Evolutionary conservation across 768 basidiomycete species (phyloP).

Genomic region (Saitozyma podzolica): DNA sequence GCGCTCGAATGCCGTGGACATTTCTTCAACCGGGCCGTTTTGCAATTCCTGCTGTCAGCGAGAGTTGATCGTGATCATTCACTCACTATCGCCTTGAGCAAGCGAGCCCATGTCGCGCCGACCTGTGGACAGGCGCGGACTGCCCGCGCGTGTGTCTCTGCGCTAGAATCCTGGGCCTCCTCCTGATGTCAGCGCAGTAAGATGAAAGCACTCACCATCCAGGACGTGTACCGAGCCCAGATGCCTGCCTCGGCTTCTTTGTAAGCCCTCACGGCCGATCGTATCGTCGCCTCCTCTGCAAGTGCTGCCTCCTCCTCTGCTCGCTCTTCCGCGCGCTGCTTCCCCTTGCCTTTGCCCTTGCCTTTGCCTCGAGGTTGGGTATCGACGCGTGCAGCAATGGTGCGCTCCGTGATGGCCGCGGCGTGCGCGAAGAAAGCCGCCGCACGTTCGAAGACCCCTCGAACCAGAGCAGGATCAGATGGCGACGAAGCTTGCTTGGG

Average conservation of each 20-base stretch:
- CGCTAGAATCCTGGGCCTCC: too few species aligned
- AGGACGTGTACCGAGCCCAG: slow-evolving; percentile 39
- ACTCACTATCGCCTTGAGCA: slow-evolving; percentile 31
- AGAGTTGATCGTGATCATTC: neutral
- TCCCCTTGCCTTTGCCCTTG: slow-evolving; percentile 19
- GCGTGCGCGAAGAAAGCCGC: slow-evolving; percentile 18
- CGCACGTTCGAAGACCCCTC: slow-evolving; percentile 34
- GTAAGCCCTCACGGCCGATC: slow-evolving; percentile 18
- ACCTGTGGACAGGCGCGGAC: slow-evolving; percentile 43
- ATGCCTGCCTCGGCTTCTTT: slow-evolving; percentile 39
- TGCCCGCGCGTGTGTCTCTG: slow-evolving; percentile 15
- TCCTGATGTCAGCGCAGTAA: neutral
- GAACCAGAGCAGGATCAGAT: slow-evolving; percentile 16
- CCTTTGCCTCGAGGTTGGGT: neutral
- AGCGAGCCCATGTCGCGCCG: slow-evolving; percentile 31
- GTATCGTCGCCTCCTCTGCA: slow-evolving; percentile 6
- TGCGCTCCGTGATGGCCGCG: neutral
- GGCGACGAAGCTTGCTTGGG: slow-evolving; percentile 11
- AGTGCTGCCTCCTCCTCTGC: slow-evolving; percentile 2
- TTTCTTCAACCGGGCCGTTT: slow-evolving; percentile 7
- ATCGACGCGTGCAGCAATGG: neutral
- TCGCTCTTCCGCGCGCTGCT: slow-evolving; percentile 11
- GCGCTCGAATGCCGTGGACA: slow-evolving; percentile 18
- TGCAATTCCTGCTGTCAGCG: slow-evolving; percentile 22
- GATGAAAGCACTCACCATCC: slow-evolving; percentile 28